Percentiles rank a stretch among this genome's conserved stretches.
Evolutionary conservation across 768 basidiomycete species (phyloP).

Genomic region (Hydnomerulius pinastri): DNA sequence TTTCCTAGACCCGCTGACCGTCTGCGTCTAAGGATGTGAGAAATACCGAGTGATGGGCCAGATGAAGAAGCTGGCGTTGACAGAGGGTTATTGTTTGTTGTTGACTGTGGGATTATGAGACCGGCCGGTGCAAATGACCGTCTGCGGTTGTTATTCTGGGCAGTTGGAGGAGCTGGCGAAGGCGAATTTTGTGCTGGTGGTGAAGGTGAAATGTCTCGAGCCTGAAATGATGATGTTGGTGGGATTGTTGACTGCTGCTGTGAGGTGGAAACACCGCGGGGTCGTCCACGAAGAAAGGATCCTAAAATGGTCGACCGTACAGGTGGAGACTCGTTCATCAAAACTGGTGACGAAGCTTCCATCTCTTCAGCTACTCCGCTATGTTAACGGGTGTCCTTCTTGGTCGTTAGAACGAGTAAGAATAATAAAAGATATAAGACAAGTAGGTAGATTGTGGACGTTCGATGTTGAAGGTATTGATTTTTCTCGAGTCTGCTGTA

Average conservation of each 20-base stretch:
- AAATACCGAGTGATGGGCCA: conserved; percentile 44
- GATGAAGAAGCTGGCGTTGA: conserved; percentile 13
- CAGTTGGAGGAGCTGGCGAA: conserved; percentile 28
- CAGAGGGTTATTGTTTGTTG: conserved; percentile 31
- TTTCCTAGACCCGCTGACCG: conserved; percentile 62
- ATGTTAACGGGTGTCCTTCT: background rate
- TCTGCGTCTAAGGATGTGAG: conserved; percentile 66
- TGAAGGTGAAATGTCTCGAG: conserved; percentile 48
- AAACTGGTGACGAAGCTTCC: conserved; percentile 11
- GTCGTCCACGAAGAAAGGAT: conserved; percentile 69
- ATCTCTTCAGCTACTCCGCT: conserved; percentile 1
- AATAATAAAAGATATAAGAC: too few relatives aligned
- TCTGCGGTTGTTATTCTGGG: conserved; percentile 35
- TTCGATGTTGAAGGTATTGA: background rate
- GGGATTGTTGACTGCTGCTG: conserved; percentile 42
- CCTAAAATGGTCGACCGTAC: conserved; percentile 66
- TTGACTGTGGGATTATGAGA: conserved; percentile 37
- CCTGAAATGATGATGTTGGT: conserved; percentile 30
- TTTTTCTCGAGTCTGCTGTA: background rate
- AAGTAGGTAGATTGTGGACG: background rate
- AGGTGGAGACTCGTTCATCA: conserved; percentile 30
- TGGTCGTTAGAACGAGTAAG: too few relatives aligned
- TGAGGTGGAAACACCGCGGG: conserved; percentile 67
- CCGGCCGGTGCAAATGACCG: conserved; percentile 41
- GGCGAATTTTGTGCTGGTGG: conserved; percentile 41